Evolutionary conservation across 2,329 filamentous ascomycete species (phyloP), one percentile per base, ranked within the genome.

Genomic region (Aspergillus calidoustus): DNA sequence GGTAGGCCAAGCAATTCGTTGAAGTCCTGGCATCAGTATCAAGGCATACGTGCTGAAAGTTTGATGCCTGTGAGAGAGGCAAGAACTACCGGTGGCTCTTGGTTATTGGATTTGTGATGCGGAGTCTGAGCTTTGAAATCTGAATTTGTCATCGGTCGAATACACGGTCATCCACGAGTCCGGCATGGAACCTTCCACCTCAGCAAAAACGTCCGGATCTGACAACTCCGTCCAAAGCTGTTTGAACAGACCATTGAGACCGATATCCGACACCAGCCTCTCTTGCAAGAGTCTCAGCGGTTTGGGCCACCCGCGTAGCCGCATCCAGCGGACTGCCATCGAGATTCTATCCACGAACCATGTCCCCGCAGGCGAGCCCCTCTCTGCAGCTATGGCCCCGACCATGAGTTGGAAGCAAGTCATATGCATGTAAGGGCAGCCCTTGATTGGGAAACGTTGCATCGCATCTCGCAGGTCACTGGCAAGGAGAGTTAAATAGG

Each of bases 351-450:
- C 58, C 17, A 60, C n/a, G 46, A 60, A 60, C 58, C 58, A 60
- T n/a, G 34, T 23, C 25, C 58, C 51, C 5, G 22, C 38, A 1
- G 19, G 31, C 1, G 58, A 60, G 7, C 47, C 53, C n/a, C 11
- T 15, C 2, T 47, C 58, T 7, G 58, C 58, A 17, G 58, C 47
- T 28, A 60, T 50, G 3, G 52, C 58, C 34, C 58, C 58, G n/a
- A 60, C 7, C 46, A 55, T 38, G 4, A 60, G 52, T 25, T 60
- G 52, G 19, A 47, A 55, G 4, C 52, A 60, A 3, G 52, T 60
- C 46, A 60, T 19, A 13, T 56, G 47, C 58, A 60, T 60, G 15
- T 60, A 56, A 7, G 46, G 19, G 17, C 58, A 60, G 13, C 47
- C 22, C 15, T 23, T 56, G 46, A 60, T 54, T 1, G 58, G 58